Base-by-base conservation (phyloP, 2,329 filamentous ascomycete species). In the Colletotrichum chlorophyti region DNA sequence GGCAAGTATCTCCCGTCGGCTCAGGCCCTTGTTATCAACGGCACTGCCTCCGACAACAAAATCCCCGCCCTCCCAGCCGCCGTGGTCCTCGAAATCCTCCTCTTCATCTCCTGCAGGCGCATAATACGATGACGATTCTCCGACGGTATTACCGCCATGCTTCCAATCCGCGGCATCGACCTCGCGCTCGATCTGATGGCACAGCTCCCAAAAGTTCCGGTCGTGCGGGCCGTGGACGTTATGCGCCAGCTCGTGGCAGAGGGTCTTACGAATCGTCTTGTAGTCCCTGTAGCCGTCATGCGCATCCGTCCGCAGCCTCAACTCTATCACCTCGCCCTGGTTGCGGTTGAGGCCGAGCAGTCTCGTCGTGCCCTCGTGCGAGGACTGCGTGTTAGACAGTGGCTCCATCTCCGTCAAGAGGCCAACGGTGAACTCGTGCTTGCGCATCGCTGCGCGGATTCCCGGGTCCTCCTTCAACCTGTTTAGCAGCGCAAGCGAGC, bases 361-460 rank as follows among this genome's bases (percentile, higher is more conserved):
- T 40, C 91, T 83, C 46, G 87, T 87, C n/a, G 82, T 83, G 42
- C 84, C 83, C 67, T 95, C 89, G 68, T 91, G 89, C 4, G 85
- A 91, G 1, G 79, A 73, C 62, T 82, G 72, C 0, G 93, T 97
- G 73, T 97, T 87, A 64, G 88, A 83, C 0, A 88, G 81, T 0
- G 95, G 95, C 66, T 99, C 91, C 94, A 99, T 98, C 75, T 99
- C 95, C 0, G 93, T 97, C 23, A 99, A 80, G 3, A 98, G 74
- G 0, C 89, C 89, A 1, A 99, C 95, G 17, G 83, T 85, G 78
- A 96, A 97, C 63, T 87, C 84, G 77, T 97, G 93, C 66, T 87
- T 88, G 14, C 83, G 80, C 95, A 99, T 99, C 1, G 87, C 83
- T 1, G 88, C 80, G 63, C 88, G 88, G 74, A 99, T 94, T 7